Evolutionary conservation across 2,329 filamentous ascomycete genomes (phyloP), one percentile per base, ranked within the genome.

Genomic region (Setomelanomma holmii): DNA sequence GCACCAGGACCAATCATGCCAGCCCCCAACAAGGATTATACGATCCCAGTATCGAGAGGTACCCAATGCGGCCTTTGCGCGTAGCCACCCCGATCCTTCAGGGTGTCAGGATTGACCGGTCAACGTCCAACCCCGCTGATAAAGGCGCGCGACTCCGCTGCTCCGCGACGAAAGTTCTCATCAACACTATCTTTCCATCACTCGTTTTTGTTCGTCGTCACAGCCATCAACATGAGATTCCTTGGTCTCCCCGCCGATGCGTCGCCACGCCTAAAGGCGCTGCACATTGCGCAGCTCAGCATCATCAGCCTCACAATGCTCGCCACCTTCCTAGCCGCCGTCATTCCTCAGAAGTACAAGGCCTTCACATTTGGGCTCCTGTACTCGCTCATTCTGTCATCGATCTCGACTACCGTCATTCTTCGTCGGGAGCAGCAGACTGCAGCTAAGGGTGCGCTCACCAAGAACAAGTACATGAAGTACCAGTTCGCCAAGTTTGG

Each of bases 361-460:
- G 42, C 50, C 5, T 67, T 68, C 47, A 65, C 63, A 1, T 64
- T 67, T 39, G 57, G 63, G 17, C 57, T 67, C 4, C 60, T 67
- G 19, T 66, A 60, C 41, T 51, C 57, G 14, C 49, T 63, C 23
- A 58, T 68, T 34, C 19, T 62, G 19, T 59, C 61, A 0, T 63
- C 64, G 34, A 52, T 60, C 34, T 60, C 61, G 0, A 66, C 61
- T 5, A 51, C 56, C 16, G 51, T 60, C 49, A 43, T 68, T 34
- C 30, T 68, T 36, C 45, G 50, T 38, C 58, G 52, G 23, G 66
- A 68, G 49, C 58, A 61, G 27, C 54, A 41, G 20, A 54, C 63
- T 40, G 61, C 58, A 2, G 38, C 40, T 11, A 52, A 49, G 11
- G 63, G 60, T 11, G 49, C 48, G 17, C 33, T 68, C 34, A 56